Evolutionary conservation across 495 filamentous ascomycete genomes (phyloP).

Genomic region (Tuber magnatum): DNA sequence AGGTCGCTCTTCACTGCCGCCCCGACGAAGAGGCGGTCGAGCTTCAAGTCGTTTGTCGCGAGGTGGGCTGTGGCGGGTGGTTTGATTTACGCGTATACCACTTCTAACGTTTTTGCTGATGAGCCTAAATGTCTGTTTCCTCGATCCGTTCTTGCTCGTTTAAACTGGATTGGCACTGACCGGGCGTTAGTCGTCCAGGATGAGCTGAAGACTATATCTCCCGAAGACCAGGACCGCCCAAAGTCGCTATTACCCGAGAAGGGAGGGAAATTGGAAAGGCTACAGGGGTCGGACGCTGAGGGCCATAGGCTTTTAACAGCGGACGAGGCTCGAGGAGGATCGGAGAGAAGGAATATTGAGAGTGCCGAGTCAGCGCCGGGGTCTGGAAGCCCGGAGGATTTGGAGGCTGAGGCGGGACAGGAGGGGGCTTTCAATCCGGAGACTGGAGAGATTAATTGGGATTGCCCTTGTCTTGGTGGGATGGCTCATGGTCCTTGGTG

Average conservation of each 20-base stretch:
- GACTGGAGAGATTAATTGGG: constrained; percentile 99
- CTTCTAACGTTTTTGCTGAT: constrained; percentile 76
- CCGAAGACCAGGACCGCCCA: constrained; percentile 18
- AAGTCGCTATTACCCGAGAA: constrained; percentile 19
- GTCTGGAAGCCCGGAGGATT: constrained; percentile 47
- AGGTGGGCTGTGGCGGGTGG: constrained; percentile 70
- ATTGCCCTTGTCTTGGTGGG: constrained; percentile 92
- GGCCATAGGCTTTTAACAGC: constrained; percentile 49
- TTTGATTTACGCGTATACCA: constrained; percentile 89
- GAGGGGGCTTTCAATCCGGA: constrained; percentile 95
- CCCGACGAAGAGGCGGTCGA: constrained; percentile 49
- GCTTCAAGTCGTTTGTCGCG: constrained; percentile 56
- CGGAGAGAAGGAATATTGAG: constrained; percentile 35
- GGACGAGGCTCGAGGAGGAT: constrained; percentile 44
- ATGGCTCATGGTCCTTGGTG: constrained; percentile 91
- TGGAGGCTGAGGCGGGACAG: constrained; percentile 72
- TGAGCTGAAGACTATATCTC: neutral
- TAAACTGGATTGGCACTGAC: neutral
- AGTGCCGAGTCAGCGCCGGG: constrained; percentile 29
- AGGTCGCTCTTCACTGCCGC: constrained; percentile 43
- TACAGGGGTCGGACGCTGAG: constrained; percentile 46
- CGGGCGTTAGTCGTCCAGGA: constrained; percentile 12
- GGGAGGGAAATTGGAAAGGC: constrained; percentile 29
- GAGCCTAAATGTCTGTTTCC: constrained; percentile 61
- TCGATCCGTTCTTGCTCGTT: neutral